A percentile compares a stretch with the other conserved stretches of the same genome.
Conservation (phyloP, 2,329 filamentous ascomycete species). For the Fusarium penzigii region DNA sequence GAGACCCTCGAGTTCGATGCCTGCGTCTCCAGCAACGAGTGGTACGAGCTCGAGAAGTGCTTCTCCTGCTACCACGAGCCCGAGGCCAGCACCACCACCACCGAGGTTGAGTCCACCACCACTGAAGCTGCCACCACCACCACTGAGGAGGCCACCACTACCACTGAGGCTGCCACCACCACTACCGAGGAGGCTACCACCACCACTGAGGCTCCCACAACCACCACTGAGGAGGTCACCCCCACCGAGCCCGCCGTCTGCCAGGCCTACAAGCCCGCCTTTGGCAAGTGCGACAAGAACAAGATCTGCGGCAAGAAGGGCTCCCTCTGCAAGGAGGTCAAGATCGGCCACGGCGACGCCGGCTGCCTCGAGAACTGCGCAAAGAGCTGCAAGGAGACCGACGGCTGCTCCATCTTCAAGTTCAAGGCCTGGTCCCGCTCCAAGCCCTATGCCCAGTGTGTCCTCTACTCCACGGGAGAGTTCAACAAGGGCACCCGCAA, state of each 20-base stretch:
- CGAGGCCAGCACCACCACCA: neutral
- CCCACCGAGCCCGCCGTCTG: conserved; percentile 6
- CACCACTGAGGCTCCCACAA: neutral
- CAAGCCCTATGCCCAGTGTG: conserved; percentile 11
- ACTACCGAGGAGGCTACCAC: too few relatives aligned
- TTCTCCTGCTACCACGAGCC: neutral
- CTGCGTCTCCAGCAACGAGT: neutral
- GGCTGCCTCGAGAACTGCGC: conserved; percentile 18
- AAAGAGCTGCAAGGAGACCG: conserved; percentile 19
- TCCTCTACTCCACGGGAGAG: conserved; percentile 13
- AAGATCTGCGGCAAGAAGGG: conserved; percentile 13
- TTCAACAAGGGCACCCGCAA: conserved; percentile 1
- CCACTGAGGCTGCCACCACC: neutral
- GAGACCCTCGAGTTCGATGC: neutral
- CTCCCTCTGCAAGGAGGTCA: conserved; percentile 8
- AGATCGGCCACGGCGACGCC: conserved; percentile 6
- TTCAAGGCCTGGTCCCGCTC: conserved; percentile 3
- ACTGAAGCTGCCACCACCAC: neutral
- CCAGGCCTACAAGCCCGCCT: conserved; percentile 13
- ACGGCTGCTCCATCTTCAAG: conserved; percentile 15
- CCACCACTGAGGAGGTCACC: neutral
- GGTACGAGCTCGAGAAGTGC: neutral
- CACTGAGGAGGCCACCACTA: neutral
- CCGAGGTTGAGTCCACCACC: neutral
- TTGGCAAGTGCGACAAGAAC: conserved; percentile 5